Evolutionary conservation across 805 yeast genomes (phyloP).

Genomic region (Saturnispora ahearnii): DNA sequence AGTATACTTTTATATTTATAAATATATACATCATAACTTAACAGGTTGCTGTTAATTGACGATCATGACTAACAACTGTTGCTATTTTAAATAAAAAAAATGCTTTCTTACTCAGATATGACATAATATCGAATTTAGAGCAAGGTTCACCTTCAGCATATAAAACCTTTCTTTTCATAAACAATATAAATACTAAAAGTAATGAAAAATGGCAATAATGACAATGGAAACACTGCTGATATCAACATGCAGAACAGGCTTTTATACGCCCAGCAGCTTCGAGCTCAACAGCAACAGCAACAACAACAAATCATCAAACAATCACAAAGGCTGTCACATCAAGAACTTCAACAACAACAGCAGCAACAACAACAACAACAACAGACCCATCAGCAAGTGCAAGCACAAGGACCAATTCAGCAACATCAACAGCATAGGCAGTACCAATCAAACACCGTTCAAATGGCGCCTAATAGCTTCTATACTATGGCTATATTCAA

Average conservation of each 20-base stretch:
- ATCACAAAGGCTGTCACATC: neutral
- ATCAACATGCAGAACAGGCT: constrained; percentile 39
- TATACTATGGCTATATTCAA: constrained; percentile 53
- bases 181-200: neutral
- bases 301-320: constrained; percentile 1
- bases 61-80: no score
- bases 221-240: constrained; percentile 25
- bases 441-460: constrained; percentile 4
- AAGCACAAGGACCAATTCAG: constrained; percentile 7
- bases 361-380: constrained; percentile 6
- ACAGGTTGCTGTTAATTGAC: no score
- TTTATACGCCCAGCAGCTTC: constrained; percentile 8
- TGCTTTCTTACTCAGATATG: no score
- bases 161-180: neutral
- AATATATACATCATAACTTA: no score
- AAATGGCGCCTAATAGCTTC: constrained; percentile 47
- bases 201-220: constrained; percentile 26
- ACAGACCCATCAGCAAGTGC: constrained; percentile 17
- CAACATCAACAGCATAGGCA: constrained; percentile 1
- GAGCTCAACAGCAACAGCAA: constrained; percentile 8
- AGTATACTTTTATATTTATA: neutral
- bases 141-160: no score
- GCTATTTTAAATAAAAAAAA: no score
- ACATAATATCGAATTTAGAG: no score
- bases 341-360: constrained; percentile 1